These are phyloP conservation scores for Rhodofomes roseus DNA, from an alignment of 1,284 basidiomycete genomes.

Conservation along the genomic window DNA sequence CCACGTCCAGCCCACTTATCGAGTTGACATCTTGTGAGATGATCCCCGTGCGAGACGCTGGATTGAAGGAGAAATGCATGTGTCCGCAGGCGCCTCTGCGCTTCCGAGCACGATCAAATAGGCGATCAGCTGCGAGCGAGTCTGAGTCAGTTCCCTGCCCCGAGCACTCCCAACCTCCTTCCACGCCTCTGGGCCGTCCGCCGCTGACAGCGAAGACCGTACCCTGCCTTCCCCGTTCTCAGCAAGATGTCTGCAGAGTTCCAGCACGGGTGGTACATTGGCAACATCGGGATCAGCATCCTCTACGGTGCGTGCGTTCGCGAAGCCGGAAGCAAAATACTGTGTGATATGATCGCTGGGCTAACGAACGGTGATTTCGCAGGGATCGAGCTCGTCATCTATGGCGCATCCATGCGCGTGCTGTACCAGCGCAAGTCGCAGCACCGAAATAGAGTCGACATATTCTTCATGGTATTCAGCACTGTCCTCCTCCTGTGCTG, in stretches of 20 bases:
- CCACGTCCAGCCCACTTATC: too few species aligned
- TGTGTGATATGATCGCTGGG: neutral
- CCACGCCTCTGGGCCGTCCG: too few species aligned
- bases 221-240: neutral
- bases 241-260: neutral
- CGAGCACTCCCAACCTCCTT: too few species aligned
- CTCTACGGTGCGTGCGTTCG: neutral
- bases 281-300: neutral
- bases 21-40: too few species aligned
- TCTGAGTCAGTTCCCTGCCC: too few species aligned
- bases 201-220: neutral
- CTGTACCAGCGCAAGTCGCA: conserved; percentile 3
- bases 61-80: too few species aligned
- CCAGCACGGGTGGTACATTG: neutral
- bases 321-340: too few species aligned
- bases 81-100: too few species aligned
- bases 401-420: conserved; percentile 10
- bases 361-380: neutral
- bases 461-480: conserved; percentile 18
- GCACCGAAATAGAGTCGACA: conserved; percentile 7
- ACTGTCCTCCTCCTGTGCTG: conserved; percentile 14
- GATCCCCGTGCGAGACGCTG: too few species aligned
- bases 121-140: too few species aligned
- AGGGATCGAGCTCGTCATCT: conserved; percentile 18
- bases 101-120: too few species aligned